Percentiles rank a stretch among this genome's conserved stretches.
phyloP scores from a whole-genome alignment of 106 monocot species.

The Phalaenopsis aphrodite region DNA sequence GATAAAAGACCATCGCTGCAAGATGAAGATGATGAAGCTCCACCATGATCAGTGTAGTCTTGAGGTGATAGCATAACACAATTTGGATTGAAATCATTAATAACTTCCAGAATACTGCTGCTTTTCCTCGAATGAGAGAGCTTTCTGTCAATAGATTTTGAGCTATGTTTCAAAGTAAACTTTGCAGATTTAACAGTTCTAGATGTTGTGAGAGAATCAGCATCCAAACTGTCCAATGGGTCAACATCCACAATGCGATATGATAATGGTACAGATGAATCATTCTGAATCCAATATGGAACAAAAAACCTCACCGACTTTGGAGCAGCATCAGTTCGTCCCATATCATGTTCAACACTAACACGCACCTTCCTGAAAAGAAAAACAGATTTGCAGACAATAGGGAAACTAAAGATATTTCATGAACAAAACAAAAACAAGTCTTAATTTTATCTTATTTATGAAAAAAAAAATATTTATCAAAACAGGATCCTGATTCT shows the following conservation, averaged over 20 bases:
- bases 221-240: slow-evolving; percentile 47
- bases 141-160: slow-evolving; percentile 52
- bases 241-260: slow-evolving; percentile 76
- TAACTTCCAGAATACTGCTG: slow-evolving; percentile 47
- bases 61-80: slow-evolving; percentile 84
- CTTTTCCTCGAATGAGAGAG: slow-evolving; percentile 41
- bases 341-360: slow-evolving; percentile 84
- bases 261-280: slow-evolving; percentile 52
- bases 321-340: slow-evolving; percentile 68
- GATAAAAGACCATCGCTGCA: slow-evolving; percentile 33
- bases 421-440: background rate
- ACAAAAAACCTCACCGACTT: slow-evolving; percentile 89
- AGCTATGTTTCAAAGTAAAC: slow-evolving; percentile 51
- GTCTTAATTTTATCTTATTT: too few relatives aligned
- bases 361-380: slow-evolving; percentile 77
- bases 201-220: slow-evolving; percentile 40
- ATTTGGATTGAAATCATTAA: slow-evolving; percentile 49
- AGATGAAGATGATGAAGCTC: slow-evolving; percentile 40
- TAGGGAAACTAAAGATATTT: background rate
- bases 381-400: background rate
- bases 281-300: slow-evolving; percentile 91
- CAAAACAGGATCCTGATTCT: too few relatives aligned
- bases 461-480: background rate
- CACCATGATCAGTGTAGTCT: slow-evolving; percentile 50
- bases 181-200: slow-evolving; percentile 79